Conservation (phyloP, 352 stramenopile genomes). For the Aphanomyces stellatus region DNA sequence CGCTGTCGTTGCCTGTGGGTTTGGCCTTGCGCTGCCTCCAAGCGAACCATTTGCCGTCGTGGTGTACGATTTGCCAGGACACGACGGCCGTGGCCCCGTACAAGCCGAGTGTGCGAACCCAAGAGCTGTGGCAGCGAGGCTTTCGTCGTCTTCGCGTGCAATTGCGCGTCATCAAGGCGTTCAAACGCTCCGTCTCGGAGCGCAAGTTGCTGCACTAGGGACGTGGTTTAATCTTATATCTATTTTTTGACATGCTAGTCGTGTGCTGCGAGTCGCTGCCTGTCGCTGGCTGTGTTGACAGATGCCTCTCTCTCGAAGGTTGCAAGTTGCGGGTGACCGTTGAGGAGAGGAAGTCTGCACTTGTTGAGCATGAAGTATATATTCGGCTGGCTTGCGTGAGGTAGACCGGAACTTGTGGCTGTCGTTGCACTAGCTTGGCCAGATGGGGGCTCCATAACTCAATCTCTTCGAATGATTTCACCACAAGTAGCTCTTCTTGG, state of each 20-base stretch:
- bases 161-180: conserved; percentile 53
- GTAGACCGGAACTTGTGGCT: neutral
- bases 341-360: neutral
- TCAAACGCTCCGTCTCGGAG: conserved; percentile 23
- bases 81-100: conserved; percentile 3
- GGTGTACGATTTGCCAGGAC: conserved; percentile 5
- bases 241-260: too few relatives aligned
- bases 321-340: neutral
- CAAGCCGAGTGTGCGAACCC: conserved; percentile 29
- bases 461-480: too few relatives aligned
- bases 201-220: neutral
- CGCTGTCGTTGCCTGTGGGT: conserved; percentile 39
- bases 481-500: too few relatives aligned
- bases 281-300: neutral
- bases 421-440: neutral
- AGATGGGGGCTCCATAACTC: too few relatives aligned
- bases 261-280: too few relatives aligned
- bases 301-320: neutral
- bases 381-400: neutral
- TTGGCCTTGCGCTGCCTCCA: conserved; percentile 36
- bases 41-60: neutral
- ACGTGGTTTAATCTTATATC: too few relatives aligned
- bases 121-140: conserved; percentile 49
- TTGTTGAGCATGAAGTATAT: neutral
- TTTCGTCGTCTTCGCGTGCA: conserved; percentile 47